phyloP scores from a whole-genome alignment of 2,329 filamentous ascomycete genomes.

The Pseudopyricularia javanii region DNA sequence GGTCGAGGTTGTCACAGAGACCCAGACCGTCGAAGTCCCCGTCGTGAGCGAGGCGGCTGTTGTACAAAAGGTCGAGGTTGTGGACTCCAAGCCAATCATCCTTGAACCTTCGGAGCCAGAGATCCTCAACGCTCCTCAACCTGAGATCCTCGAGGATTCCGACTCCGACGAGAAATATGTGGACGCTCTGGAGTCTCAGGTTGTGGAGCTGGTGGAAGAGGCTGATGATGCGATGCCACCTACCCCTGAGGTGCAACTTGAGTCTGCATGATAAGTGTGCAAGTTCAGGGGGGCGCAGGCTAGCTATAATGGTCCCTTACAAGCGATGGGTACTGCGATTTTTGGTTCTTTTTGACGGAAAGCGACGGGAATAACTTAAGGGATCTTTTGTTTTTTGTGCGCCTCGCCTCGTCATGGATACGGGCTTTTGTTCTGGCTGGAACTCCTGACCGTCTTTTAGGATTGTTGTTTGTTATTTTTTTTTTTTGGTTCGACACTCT shows the following conservation, averaged over 20 bases:
- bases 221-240: background rate
- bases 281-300: too few relatives aligned
- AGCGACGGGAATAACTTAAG: too few relatives aligned
- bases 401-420: background rate
- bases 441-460: background rate
- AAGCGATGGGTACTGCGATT: background rate
- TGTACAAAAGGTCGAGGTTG: background rate
- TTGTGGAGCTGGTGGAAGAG: background rate
- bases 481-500: too few relatives aligned
- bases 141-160: background rate
- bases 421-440: background rate
- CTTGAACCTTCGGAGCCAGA: background rate
- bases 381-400: too few relatives aligned
- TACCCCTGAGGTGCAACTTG: background rate
- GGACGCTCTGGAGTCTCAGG: background rate
- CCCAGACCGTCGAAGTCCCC: slow-evolving; percentile 7
- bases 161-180: background rate
- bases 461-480: background rate
- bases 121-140: too few relatives aligned
- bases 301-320: background rate
- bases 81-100: background rate
- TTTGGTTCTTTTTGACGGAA: background rate
- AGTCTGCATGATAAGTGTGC: background rate
- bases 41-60: background rate
- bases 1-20: slow-evolving; percentile 9